Evolutionary conservation across 345 rosid species (phyloP), one percentile per base, ranked within the genome.

Genomic region (Pistacia vera): DNA sequence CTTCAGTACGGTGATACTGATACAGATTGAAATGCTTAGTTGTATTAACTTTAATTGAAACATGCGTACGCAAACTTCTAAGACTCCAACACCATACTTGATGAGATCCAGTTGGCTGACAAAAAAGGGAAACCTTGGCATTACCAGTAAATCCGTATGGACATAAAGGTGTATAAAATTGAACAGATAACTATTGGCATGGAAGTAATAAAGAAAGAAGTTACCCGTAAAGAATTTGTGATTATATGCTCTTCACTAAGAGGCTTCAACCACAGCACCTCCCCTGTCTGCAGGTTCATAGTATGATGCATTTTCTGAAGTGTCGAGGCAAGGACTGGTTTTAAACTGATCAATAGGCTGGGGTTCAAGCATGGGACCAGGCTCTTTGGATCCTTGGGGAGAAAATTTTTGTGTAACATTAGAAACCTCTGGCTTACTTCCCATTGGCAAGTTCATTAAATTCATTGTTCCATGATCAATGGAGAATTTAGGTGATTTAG

Each of bases 401-500:
- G 77, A 70, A 65, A 74, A 28, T n/a, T 71, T 81, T 67, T 78
- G 85, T 70, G 78, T 79, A 14, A 61, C 30, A 78, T 84, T 74
- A 55, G 52, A 54, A 76, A 72, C 76, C 68, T 88, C 84, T 1
- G 84, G 74, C 67, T 82, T 63, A 80, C 74, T 74, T 9, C 82
- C 77, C 46, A 63, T 66, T 18, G 78, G 79, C 63, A 68, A 75
- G 72, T 76, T 83, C 73, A 54, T 46, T 48, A 68, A 48, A 63
- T 54, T 77, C 18, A 22, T 71, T 70, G 79, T 60, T 83, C 81
- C 81, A 78, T 18, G 79, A 69, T 90, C 89, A 67, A 54, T 69
- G 48, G 80, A 71, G 58, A 84, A 78, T 83, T 84, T 88, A 8
- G 88, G 90, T 71, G 95, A 90, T 77, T 86, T 88, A 51, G 93